phyloP scores from a whole-genome alignment of 176 grass and related monocot species.

The bread wheat (Triticum aestivum) region IWGSC_CS_RefSeq_v2.1 NC_057807.1:37608428-37608927 shows the following conservation, averaged over 20 bases:
- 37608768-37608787: slow-evolving; percentile 68
- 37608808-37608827: slow-evolving; percentile 80
- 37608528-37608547: slow-evolving; percentile 83
- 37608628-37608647: slow-evolving; percentile 85
- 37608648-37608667: slow-evolving; percentile 91
- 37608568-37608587: slow-evolving; percentile 73
- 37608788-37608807: slow-evolving; percentile 68
- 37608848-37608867: slow-evolving; percentile 77
- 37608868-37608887: slow-evolving; percentile 48
- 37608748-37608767: slow-evolving; percentile 85
- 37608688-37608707: slow-evolving; percentile 69
- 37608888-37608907: slow-evolving; percentile 79
- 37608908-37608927: slow-evolving; percentile 81
- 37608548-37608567: slow-evolving; percentile 85
- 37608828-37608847: slow-evolving; percentile 73
- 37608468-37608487: slow-evolving; percentile 77
- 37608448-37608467: slow-evolving; percentile 77
- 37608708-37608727: slow-evolving; percentile 66
- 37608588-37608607: slow-evolving; percentile 73
- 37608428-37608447: slow-evolving; percentile 97
- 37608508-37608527: slow-evolving; percentile 90
- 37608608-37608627: slow-evolving; percentile 80
- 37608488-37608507: slow-evolving; percentile 97
- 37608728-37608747: slow-evolving; percentile 77
- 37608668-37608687: slow-evolving; percentile 69